phyloP scores from a whole-genome alignment of 1,284 basidiomycete genomes.

The Moniliella sp. region DNA sequence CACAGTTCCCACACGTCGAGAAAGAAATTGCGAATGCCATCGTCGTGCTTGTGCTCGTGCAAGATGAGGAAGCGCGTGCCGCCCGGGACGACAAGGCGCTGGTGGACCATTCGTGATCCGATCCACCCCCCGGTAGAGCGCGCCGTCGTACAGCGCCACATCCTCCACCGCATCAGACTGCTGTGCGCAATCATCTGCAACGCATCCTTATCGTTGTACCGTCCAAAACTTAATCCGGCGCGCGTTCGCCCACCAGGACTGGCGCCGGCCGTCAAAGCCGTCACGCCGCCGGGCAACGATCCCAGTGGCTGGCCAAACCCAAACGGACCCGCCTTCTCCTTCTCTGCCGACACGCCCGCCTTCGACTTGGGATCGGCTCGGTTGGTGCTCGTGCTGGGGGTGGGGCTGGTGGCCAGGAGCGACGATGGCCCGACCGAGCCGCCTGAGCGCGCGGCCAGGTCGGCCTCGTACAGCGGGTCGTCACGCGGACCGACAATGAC shows the following conservation, averaged over 20 bases:
- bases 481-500: constrained; percentile 25
- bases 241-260: too few relatives aligned
- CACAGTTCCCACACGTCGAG: constrained; percentile 30
- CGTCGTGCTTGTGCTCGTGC: constrained; percentile 31
- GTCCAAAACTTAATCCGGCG: constrained; percentile 7
- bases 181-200: constrained; percentile 32
- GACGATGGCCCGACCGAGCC: constrained; percentile 4
- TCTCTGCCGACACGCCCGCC: too few relatives aligned
- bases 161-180: constrained; percentile 26
- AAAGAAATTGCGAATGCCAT: constrained; percentile 29
- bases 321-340: too few relatives aligned
- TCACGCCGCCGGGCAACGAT: too few relatives aligned
- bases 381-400: too few relatives aligned
- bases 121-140: constrained; percentile 7
- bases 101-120: background rate
- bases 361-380: too few relatives aligned
- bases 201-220: constrained; percentile 8
- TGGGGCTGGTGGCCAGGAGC: constrained; percentile 2
- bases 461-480: constrained; percentile 28
- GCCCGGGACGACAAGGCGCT: constrained; percentile 19
- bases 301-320: too few relatives aligned
- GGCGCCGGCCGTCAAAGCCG: too few relatives aligned
- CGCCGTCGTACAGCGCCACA: constrained; percentile 10
- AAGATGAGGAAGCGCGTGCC: constrained; percentile 27
- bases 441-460: constrained; percentile 15